Evolutionary conservation across 2,329 filamentous ascomycete species (phyloP).

Genomic region (Eutypella sp.): DNA sequence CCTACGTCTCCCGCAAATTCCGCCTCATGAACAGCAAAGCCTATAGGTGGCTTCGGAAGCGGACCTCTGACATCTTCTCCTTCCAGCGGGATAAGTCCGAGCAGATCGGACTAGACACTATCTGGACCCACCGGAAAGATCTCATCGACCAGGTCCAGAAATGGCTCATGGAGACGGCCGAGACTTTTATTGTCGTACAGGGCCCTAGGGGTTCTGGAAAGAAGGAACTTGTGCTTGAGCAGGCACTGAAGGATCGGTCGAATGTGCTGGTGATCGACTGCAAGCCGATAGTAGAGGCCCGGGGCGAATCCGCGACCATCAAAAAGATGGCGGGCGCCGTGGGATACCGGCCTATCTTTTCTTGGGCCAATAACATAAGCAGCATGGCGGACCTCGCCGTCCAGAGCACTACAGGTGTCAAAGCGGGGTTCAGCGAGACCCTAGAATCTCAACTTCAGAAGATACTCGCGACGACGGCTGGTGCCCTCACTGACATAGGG

Average conservation of each 20-base stretch:
- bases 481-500: constrained; percentile 73
- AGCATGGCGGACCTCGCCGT: constrained; percentile 89
- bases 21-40: constrained; percentile 67
- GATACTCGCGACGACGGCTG: constrained; percentile 78
- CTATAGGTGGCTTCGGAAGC: constrained; percentile 76
- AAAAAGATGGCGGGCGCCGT: constrained; percentile 74
- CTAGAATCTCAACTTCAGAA: constrained; percentile 84
- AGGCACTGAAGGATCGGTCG: constrained; percentile 69
- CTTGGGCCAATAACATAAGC: constrained; percentile 92
- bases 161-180: constrained; percentile 82
- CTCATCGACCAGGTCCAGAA: constrained; percentile 77
- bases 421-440: constrained; percentile 90
- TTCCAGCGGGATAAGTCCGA: constrained; percentile 55
- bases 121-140: constrained; percentile 82
- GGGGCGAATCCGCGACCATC: constrained; percentile 83
- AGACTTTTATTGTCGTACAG: constrained; percentile 91
- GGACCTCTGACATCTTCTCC: constrained; percentile 61
- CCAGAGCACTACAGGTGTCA: constrained; percentile 89
- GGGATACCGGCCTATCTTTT: constrained; percentile 89
- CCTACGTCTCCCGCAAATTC: constrained; percentile 75
- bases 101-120: constrained; percentile 66
- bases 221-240: constrained; percentile 78
- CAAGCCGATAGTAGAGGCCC: constrained; percentile 85
- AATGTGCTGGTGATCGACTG: constrained; percentile 87
- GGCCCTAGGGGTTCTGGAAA: constrained; percentile 90